These are phyloP conservation scores for Penicillium egyptiacum DNA, from an alignment of 495 filamentous ascomycete genomes.

Conservation along the genomic window DNA sequence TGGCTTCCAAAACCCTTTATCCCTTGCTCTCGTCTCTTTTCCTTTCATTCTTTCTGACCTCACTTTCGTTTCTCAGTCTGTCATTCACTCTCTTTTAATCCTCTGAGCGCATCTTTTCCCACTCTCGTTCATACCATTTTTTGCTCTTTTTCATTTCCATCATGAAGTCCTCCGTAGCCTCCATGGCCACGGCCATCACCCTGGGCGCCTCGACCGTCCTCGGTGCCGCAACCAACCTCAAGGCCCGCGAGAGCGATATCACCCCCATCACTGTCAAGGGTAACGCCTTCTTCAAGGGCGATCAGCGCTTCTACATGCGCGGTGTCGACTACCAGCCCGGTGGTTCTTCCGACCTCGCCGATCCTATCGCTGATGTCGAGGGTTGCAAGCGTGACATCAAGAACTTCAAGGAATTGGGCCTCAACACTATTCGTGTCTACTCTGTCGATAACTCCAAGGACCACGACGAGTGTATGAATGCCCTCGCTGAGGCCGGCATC, in stretches of 20 bases:
- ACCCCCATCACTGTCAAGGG: constrained; percentile 59
- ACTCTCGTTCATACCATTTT: constrained; percentile 20
- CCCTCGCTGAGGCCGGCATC: constrained; percentile 80
- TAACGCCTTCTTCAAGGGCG: constrained; percentile 82
- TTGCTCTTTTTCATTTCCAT: constrained; percentile 27
- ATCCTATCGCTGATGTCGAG: constrained; percentile 73
- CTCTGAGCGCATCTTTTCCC: constrained; percentile 11
- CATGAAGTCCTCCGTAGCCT: constrained; percentile 58
- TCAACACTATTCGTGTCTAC: constrained; percentile 93
- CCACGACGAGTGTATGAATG: constrained; percentile 83
- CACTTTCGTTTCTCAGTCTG: constrained; percentile 33
- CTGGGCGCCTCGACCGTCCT: constrained; percentile 46
- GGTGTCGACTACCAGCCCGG: constrained; percentile 97
- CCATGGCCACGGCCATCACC: constrained; percentile 55
- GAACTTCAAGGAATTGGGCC: constrained; percentile 78
- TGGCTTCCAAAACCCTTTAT: constrained; percentile 18
- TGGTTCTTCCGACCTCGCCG: constrained; percentile 71
- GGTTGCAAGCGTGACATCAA: constrained; percentile 80
- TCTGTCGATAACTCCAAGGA: constrained; percentile 83
- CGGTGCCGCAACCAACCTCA: constrained; percentile 52
- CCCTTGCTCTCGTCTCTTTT: constrained; percentile 30
- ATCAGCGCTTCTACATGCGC: constrained; percentile 85
- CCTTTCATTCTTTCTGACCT: constrained; percentile 12
- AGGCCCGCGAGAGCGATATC: constrained; percentile 41
- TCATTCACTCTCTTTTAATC: constrained; percentile 15